phyloP scores from a whole-genome alignment of 176 grass and related monocot species.

The Dendrocalamus sinicus region DNA sequence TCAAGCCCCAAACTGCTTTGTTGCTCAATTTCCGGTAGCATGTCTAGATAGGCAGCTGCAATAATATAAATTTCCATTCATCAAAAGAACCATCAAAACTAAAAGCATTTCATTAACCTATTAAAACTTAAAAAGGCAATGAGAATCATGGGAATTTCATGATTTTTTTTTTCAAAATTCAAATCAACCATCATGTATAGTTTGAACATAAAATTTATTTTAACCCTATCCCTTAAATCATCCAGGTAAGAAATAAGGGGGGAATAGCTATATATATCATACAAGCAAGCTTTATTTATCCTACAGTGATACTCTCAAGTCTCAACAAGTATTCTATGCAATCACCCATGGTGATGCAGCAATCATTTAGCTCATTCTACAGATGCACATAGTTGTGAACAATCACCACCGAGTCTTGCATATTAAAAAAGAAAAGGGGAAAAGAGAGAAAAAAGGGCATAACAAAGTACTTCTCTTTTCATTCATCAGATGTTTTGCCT shows the following conservation, averaged over 20 bases:
- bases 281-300: constrained; percentile 25
- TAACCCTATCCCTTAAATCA: not conserved
- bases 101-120: not conserved
- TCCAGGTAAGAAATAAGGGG: not conserved
- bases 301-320: not conserved
- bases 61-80: not conserved
- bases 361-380: not conserved
- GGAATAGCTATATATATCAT: not conserved
- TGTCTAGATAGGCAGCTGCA: constrained; percentile 2
- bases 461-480: not conserved
- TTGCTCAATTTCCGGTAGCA: constrained; percentile 16
- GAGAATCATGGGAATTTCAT: not conserved
- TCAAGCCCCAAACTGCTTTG: not conserved
- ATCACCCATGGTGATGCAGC: not conserved
- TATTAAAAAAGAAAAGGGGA: not conserved
- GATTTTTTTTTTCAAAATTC: not conserved
- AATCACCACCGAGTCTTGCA: not conserved
- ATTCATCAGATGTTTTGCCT: not conserved
- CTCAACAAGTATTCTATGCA: constrained; percentile 8
- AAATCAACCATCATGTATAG: not conserved
- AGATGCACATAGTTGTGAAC: not conserved
- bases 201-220: not conserved
- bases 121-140: not conserved
- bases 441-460: too few species aligned
- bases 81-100: constrained; percentile 11